These are phyloP conservation scores for Dicorynia guianensis DNA, from an alignment of 306 rosid genomes.

Conservation along the genomic window DNA sequence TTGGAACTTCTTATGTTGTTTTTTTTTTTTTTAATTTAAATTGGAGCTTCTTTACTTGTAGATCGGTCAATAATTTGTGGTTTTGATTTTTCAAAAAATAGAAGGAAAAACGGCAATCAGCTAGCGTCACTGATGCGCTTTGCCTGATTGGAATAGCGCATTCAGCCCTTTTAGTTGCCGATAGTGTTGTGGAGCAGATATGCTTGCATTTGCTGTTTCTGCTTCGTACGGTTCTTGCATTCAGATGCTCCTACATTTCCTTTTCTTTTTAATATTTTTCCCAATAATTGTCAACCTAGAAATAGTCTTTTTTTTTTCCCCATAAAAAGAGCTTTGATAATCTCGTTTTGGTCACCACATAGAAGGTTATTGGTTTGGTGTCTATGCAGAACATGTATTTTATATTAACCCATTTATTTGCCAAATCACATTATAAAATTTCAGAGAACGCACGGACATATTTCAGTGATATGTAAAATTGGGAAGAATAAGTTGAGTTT, in stretches of 20 bases:
- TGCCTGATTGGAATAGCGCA: slow-evolving; percentile 5
- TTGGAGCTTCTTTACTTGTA: neutral
- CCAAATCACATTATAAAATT: slow-evolving; percentile 28
- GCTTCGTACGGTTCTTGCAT: slow-evolving; percentile 39
- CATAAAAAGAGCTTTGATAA: no score
- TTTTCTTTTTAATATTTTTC: no score
- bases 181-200: slow-evolving; percentile 32
- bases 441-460: neutral
- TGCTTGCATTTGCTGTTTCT: slow-evolving; percentile 44
- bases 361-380: no score
- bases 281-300: no score
- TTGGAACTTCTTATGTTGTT: no score
- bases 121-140: slow-evolving; percentile 42
- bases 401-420: neutral
- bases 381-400: slow-evolving; percentile 11
- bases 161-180: slow-evolving; percentile 45
- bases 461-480: slow-evolving; percentile 9
- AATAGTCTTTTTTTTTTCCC: no score
- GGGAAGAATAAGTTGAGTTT: neutral
- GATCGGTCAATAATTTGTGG: neutral
- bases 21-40: no score
- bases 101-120: slow-evolving; percentile 39
- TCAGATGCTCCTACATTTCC: slow-evolving; percentile 42
- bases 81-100: neutral
- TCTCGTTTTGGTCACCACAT: no score